Evolutionary conservation across 1,284 basidiomycete species (phyloP).

Genomic region (Boletus smithii): DNA sequence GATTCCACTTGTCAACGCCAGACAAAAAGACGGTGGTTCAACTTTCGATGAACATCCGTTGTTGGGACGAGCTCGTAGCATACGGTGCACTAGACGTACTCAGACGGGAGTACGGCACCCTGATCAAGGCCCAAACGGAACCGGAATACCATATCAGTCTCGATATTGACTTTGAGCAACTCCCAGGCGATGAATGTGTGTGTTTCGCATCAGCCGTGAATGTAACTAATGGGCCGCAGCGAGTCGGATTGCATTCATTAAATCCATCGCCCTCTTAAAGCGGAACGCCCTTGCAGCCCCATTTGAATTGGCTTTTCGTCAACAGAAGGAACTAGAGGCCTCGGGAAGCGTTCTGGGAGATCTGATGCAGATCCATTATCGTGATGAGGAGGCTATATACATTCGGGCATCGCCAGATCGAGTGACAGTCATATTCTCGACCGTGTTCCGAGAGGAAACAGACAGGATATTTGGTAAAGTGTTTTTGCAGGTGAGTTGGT

Average conservation of each 20-base stretch:
- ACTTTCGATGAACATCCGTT: slow-evolving; percentile 95
- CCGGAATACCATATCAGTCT: slow-evolving; percentile 89
- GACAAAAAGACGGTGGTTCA: slow-evolving; percentile 78
- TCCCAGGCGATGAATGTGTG: slow-evolving; percentile 79
- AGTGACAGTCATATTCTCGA: slow-evolving; percentile 97
- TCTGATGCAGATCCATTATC: slow-evolving; percentile 91
- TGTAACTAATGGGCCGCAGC: slow-evolving; percentile 46
- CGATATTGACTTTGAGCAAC: slow-evolving; percentile 81
- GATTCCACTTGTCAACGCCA: slow-evolving; percentile 89
- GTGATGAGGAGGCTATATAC: slow-evolving; percentile 96
- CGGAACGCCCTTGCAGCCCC: slow-evolving; percentile 94
- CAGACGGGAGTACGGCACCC: slow-evolving; percentile 78
- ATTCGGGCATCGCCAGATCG: slow-evolving; percentile 91
- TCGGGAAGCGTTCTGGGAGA: slow-evolving; percentile 69
- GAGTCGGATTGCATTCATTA: slow-evolving; percentile 75
- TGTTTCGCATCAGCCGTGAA: slow-evolving; percentile 15
- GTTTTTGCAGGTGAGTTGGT: slow-evolving; percentile 82
- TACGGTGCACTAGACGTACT: slow-evolving; percentile 87
- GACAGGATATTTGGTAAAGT: slow-evolving; percentile 96
- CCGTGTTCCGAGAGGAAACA: slow-evolving; percentile 96
- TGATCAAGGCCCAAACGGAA: slow-evolving; percentile 65
- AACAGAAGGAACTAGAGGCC: slow-evolving; percentile 83
- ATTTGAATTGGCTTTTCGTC: slow-evolving; percentile 85
- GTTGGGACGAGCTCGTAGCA: slow-evolving; percentile 90
- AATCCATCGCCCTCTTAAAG: slow-evolving; percentile 84